phyloP scores from a whole-genome alignment of 805 yeast genomes.

The Cyberlindnera mycetangii region DNA sequence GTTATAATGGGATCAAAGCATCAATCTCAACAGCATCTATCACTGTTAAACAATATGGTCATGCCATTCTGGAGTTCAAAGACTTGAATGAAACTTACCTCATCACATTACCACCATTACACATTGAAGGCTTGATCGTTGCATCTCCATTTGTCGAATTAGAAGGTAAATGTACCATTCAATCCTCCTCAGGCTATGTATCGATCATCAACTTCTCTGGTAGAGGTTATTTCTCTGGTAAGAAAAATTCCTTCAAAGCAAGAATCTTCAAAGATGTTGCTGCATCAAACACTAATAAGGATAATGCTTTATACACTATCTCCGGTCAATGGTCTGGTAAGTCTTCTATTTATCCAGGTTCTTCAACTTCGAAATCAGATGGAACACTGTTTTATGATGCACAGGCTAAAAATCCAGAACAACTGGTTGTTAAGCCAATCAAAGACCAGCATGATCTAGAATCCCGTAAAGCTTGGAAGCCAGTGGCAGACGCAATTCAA shows the following conservation, averaged over 20 bases:
- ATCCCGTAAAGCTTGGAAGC: conserved; percentile 83
- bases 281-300: conserved; percentile 45
- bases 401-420: conserved; percentile 44
- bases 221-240: conserved; percentile 93
- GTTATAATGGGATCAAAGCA: conserved; percentile 87
- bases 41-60: conserved; percentile 89
- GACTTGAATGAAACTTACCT: conserved; percentile 65
- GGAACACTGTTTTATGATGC: conserved; percentile 66
- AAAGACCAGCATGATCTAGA: conserved; percentile 80
- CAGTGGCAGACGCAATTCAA: conserved; percentile 85
- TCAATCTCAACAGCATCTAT: conserved; percentile 76
- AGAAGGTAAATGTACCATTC: conserved; percentile 84
- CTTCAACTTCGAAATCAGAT: conserved; percentile 41
- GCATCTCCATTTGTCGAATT: conserved; percentile 95
- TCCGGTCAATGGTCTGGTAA: conserved; percentile 90
- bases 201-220: conserved; percentile 81
- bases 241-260: conserved; percentile 90
- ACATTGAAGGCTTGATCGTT: conserved; percentile 87
- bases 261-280: conserved; percentile 58
- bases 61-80: conserved; percentile 68
- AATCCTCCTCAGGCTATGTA: conserved; percentile 73
- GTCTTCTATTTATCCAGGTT: conserved; percentile 62
- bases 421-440: conserved; percentile 72
- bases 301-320: conserved; percentile 72
- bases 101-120: conserved; percentile 90